These are phyloP conservation scores for Pisolithus thermaeus DNA, from an alignment of 1,284 basidiomycete species.

Conservation along the genomic window DNA sequence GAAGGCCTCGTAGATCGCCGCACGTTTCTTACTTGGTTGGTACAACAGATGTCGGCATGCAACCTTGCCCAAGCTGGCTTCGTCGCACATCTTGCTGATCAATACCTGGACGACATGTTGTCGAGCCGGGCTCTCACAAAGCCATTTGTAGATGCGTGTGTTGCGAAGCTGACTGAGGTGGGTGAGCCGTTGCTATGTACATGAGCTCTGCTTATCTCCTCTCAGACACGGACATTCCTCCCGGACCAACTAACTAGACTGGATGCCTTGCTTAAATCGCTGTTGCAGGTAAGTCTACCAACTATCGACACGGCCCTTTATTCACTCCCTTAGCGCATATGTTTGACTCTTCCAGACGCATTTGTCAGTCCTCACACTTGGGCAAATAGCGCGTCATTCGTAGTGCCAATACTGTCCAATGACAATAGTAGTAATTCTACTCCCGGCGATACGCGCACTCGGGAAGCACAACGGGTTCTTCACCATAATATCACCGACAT, in stretches of 20 bases:
- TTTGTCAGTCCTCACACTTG: slow-evolving; percentile 72
- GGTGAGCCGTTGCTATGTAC: slow-evolving; percentile 1
- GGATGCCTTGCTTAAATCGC: slow-evolving; percentile 45
- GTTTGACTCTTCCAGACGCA: slow-evolving; percentile 60
- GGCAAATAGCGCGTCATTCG: slow-evolving; percentile 43
- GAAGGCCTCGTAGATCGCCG: slow-evolving; percentile 81
- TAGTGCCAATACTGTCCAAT: slow-evolving; percentile 42
- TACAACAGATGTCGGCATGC: slow-evolving; percentile 68
- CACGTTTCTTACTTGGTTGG: slow-evolving; percentile 79
- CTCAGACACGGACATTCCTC: slow-evolving; percentile 48
- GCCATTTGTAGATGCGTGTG: slow-evolving; percentile 62
- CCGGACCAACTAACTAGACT: slow-evolving; percentile 53
- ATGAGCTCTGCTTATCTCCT: slow-evolving; percentile 1
- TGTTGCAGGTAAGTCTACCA: slow-evolving; percentile 48
- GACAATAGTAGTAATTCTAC: slow-evolving; percentile 27
- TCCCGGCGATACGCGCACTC: slow-evolving; percentile 30
- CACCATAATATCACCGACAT: slow-evolving; percentile 52
- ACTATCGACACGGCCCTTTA: neutral
- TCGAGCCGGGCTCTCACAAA: slow-evolving; percentile 57
- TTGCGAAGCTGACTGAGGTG: slow-evolving; percentile 69
- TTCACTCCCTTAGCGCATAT: slow-evolving; percentile 45
- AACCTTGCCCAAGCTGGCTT: slow-evolving; percentile 87
- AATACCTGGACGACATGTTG: slow-evolving; percentile 74
- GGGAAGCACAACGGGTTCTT: slow-evolving; percentile 41
- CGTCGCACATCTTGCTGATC: slow-evolving; percentile 70